phyloP scores from a whole-genome alignment of 2,329 filamentous ascomycete species.

The Colletotrichum magnum region DNA sequence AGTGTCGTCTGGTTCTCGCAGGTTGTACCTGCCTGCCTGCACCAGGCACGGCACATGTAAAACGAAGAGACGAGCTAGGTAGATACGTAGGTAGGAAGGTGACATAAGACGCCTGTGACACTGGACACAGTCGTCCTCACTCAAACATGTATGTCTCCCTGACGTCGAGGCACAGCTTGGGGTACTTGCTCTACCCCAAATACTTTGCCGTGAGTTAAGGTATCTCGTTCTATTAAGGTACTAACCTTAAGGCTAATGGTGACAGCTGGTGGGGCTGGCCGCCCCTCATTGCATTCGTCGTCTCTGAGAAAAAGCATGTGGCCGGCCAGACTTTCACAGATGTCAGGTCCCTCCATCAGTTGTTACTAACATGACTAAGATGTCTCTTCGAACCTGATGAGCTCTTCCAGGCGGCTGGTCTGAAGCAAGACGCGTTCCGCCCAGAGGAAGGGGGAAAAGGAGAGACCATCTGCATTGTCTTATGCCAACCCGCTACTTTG shows the following conservation, averaged over 20 bases:
- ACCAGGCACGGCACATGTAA: conserved; percentile 17
- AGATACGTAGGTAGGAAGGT: background rate
- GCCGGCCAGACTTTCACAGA: conserved; percentile 7
- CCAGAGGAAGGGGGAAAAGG: no score
- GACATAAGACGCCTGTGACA: conserved; percentile 8
- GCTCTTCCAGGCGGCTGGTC: conserved; percentile 2
- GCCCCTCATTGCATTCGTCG: background rate
- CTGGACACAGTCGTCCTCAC: background rate
- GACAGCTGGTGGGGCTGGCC: background rate
- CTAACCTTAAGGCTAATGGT: background rate
- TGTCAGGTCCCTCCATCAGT: no score
- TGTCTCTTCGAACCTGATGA: background rate
- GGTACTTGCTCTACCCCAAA: no score
- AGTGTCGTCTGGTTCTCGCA: no score
- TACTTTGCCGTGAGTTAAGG: no score
- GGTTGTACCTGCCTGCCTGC: background rate
- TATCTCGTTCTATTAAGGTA: no score
- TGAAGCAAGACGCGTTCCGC: background rate
- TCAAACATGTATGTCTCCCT: background rate
- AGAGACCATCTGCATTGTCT: background rate
- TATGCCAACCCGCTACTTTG: background rate
- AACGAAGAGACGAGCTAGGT: background rate
- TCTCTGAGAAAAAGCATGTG: conserved; percentile 30
- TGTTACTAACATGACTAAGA: background rate
- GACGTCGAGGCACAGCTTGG: background rate